A percentile compares a stretch with the other conserved stretches of the same genome.
phyloP scores from a whole-genome alignment of 2,329 filamentous ascomycete genomes.

The Biscogniauxia mediterranea region DNA sequence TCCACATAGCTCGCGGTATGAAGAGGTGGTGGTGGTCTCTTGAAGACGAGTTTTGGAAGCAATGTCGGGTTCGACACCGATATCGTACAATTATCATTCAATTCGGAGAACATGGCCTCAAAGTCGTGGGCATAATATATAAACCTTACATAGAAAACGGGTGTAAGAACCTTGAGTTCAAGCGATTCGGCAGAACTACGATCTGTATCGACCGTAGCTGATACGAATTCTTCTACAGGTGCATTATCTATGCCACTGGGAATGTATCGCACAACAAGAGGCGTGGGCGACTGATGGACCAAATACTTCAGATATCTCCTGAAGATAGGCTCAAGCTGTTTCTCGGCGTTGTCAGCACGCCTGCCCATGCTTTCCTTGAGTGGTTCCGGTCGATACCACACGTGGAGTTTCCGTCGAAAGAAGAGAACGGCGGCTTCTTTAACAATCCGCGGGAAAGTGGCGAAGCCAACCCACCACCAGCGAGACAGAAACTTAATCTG shows the following conservation, averaged over 20 bases:
- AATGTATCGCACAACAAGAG: constrained; percentile 52
- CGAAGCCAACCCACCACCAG: constrained; percentile 69
- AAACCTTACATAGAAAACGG: constrained; percentile 66
- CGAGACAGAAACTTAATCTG: constrained; percentile 46
- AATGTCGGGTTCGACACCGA: constrained; percentile 54
- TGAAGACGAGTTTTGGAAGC: constrained; percentile 45
- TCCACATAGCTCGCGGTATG: constrained; percentile 37
- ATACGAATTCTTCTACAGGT: constrained; percentile 39
- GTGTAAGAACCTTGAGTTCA: constrained; percentile 59
- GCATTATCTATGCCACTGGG: constrained; percentile 46
- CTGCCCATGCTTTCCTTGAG: constrained; percentile 54
- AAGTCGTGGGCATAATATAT: constrained; percentile 60
- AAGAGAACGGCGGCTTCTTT: constrained; percentile 59
- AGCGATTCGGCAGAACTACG: constrained; percentile 36
- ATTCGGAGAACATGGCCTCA: constrained; percentile 60
- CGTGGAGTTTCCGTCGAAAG: constrained; percentile 55
- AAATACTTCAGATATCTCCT: constrained; percentile 47
- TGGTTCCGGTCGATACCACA: constrained; percentile 66
- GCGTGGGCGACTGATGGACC: constrained; percentile 43
- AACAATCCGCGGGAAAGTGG: constrained; percentile 64
- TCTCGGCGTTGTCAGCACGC: constrained; percentile 49
- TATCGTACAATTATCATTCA: constrained; percentile 57
- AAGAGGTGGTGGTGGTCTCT: constrained; percentile 37
- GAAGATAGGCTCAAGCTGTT: constrained; percentile 45
- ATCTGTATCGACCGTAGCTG: constrained; percentile 25